Evolutionary conservation across 805 yeast species (phyloP), one percentile per base, ranked within the genome.

Genomic region (Candida mattraensis): DNA sequence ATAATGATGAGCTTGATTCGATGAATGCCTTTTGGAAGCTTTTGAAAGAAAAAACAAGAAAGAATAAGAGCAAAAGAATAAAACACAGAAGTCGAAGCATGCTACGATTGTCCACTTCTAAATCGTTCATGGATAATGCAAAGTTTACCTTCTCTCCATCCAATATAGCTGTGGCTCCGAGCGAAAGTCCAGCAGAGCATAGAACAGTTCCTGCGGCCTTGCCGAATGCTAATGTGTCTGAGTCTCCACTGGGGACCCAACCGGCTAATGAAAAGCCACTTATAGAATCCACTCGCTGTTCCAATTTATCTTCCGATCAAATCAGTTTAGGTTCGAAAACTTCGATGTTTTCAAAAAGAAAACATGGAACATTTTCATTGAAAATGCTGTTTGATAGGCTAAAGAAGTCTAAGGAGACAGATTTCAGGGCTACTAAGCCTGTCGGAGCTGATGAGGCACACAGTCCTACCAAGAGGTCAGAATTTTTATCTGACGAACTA

Each of bases 21-120:
- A 62, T 84, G 11, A 76, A 84, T 10, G 95, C 91, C 0, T 69
- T 81, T 39, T 87, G 89, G 82, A 80, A 80, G 29, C 63, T 87
- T 13, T 59, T 79, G 12, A 59, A 82, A 18, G 87, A 83, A 15
- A 63, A 65, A 30, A 80, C 76, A 45, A 56, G 60, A 32, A 66
- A 58, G 55, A 47, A 52, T 54, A 15, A 30, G 14, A 42, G 67
- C 66, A 55, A 42, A 22, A 50, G 42, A 26, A 29, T 46, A 20
- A 48, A 45, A 30, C 39, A 47, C 8, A 37, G 58, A 28, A 53
- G 61, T 31, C 48, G 54, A 37, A 55, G 66, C 31, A 50, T 60
- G 50, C 33, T 60, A 21, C 46, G 56, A 29, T 28, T 59, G n/a
- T 42, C 53, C 9, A 42, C 53, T 3, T 54, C 63, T 5, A 47